Evolutionary conservation across 2,329 filamentous ascomycete genomes (phyloP), one percentile per base, ranked within the genome.

Genomic region (Aspergillus fumigatus): DNA sequence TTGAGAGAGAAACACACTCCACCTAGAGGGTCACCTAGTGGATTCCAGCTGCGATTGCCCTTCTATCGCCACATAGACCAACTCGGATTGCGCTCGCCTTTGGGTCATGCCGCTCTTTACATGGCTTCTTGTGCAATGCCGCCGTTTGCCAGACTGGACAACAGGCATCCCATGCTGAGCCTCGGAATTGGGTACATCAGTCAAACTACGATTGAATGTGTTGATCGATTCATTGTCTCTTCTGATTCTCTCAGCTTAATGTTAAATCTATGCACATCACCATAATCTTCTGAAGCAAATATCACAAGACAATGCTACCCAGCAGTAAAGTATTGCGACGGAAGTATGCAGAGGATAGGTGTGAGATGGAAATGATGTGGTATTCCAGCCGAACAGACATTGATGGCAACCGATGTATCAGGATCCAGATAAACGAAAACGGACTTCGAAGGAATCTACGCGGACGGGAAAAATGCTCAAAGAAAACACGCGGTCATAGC

Each of bases 391-490:
- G 54, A 38, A 58, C 60, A 66, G 64, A 59, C 53, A 61, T 48
- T 57, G 49, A 52, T 61, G 55, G 58, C 51, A 60, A 38, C 52
- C 61, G 43, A 14, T 26, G n/a, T 21, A 3, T 23, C 21, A 62
- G 51, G 48, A 6, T 23, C 32, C 49, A 51, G 23, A 29, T 7
- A 25, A 7, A 19, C 4, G 11, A 40, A 38, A 51, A n/a, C 23
- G 21, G 32, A 38, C 6, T 23, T 8, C 14, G 29, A 50, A 50
- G 55, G 66, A 64, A 65, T 67, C 68, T 67, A 68, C 67, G 68
- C 65, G 64, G 65, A 71, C 72, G 69, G 70, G 71, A 68, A 47
- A 17, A 70, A 69, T 70, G 68, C 69, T 70, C 59, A 64, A 66
- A 66, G 59, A 62, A 62, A 63, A 52, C 53, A 58, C 54, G 62